Percentiles rank a stretch among this genome's conserved stretches.
Evolutionary conservation across 805 yeast species (phyloP).

Genomic region (Clavispora phyllophila): DNA sequence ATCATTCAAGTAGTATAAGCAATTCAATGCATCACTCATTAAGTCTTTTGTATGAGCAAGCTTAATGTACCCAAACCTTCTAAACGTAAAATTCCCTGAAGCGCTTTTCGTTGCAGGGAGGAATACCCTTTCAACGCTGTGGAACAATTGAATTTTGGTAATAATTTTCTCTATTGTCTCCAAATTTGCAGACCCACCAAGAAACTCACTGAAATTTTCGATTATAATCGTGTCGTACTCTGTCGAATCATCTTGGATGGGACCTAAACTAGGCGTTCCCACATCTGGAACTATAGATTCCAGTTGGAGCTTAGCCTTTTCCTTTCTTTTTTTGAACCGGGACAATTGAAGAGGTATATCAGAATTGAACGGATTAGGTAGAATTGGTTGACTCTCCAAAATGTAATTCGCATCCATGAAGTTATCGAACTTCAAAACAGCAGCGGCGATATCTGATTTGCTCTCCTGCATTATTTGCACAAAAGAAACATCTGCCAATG

Average conservation of each 20-base stretch:
- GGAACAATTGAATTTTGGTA: constrained; percentile 41
- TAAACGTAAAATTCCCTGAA: constrained; percentile 32
- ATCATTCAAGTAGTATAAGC: constrained; percentile 46
- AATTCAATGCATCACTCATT: constrained; percentile 45
- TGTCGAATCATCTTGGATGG: constrained; percentile 7
- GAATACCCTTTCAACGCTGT: constrained; percentile 46
- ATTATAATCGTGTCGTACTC: constrained; percentile 23
- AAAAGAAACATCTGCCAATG: constrained; percentile 19
- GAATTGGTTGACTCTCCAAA: constrained; percentile 14
- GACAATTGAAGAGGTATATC: constrained; percentile 45
- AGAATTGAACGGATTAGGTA: constrained; percentile 19
- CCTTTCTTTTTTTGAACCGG: constrained; percentile 61
- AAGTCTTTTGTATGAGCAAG: constrained; percentile 26
- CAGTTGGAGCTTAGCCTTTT: constrained; percentile 14
- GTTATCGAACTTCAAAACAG: constrained; percentile 28
- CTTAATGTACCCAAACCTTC: constrained; percentile 43
- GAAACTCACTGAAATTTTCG: constrained; percentile 49
- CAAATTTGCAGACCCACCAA: constrained; percentile 30
- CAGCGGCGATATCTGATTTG: constrained; percentile 5
- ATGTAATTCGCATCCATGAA: constrained; percentile 30
- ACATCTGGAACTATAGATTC: background rate
- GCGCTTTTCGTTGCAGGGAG: constrained; percentile 42
- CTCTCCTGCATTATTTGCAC: constrained; percentile 7
- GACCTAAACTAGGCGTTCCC: background rate
- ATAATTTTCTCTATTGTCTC: constrained; percentile 28